Conservation (phyloP, 768 basidiomycete species). For the Rhizopogon rudus region DNA sequence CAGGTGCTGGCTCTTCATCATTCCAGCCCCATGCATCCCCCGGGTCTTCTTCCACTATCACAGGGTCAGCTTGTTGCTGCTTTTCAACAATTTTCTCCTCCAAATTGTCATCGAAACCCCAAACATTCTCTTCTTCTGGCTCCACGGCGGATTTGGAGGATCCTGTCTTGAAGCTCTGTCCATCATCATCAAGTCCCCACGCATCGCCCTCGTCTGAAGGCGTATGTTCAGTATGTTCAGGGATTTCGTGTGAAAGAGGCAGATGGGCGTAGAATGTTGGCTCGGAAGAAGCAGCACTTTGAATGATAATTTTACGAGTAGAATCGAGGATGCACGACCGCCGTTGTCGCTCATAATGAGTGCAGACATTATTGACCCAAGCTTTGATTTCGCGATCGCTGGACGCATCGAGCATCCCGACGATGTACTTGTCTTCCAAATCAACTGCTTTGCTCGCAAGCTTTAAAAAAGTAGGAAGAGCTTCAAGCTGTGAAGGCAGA, state of each 20-base stretch:
- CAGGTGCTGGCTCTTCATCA: constrained; percentile 36
- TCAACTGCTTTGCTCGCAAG: constrained; percentile 52
- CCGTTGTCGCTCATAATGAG: constrained; percentile 77
- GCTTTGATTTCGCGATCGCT: constrained; percentile 51
- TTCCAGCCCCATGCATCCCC: constrained; percentile 79
- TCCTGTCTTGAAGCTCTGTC: constrained; percentile 21
- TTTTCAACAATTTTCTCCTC: constrained; percentile 16
- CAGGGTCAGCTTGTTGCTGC: constrained; percentile 14
- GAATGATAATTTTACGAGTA: constrained; percentile 52
- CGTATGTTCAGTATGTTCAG: not conserved
- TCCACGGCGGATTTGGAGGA: constrained; percentile 19
- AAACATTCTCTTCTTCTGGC: constrained; percentile 34
- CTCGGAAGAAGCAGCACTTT: constrained; percentile 10
- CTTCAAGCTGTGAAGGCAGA: constrained; percentile 61
- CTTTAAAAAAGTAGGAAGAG: constrained; percentile 57
- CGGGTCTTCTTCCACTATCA: constrained; percentile 29
- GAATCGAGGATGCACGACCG: constrained; percentile 60
- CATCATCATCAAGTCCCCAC: constrained; percentile 42
- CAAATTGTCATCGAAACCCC: constrained; percentile 51
- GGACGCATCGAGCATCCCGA: constrained; percentile 41
- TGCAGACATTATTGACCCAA: constrained; percentile 65
- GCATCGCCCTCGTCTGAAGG: constrained; percentile 27
- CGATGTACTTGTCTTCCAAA: constrained; percentile 59
- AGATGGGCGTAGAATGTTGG: constrained; percentile 24
- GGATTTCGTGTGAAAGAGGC: constrained; percentile 2